Evolutionary conservation across 495 filamentous ascomycete genomes (phyloP).

Genomic region (Hyaloscypha finlandica): DNA sequence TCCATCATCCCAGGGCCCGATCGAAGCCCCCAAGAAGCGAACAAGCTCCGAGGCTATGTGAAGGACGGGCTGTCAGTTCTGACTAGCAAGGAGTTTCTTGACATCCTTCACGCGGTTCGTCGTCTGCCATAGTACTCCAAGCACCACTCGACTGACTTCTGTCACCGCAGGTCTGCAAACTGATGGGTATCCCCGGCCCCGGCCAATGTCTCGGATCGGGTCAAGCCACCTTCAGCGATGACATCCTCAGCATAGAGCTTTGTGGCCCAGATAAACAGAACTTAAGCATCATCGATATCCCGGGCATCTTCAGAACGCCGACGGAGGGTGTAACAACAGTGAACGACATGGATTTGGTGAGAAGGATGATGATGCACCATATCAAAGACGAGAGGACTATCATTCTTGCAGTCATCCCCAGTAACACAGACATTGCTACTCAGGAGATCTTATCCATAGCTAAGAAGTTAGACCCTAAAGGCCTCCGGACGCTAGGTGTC

Average conservation of each 20-base stretch:
- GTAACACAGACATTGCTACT: conserved; percentile 59
- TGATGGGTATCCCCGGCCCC: conserved; percentile 24
- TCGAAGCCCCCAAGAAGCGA: conserved; percentile 47
- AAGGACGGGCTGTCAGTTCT: conserved; percentile 25
- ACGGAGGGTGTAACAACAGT: conserved; percentile 10
- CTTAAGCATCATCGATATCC: conserved; percentile 56
- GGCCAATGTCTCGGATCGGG: conserved; percentile 5
- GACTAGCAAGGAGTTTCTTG: conserved; percentile 7
- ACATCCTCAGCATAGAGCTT: conserved; percentile 53
- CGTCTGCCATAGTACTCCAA: conserved; percentile 8
- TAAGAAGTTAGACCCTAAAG: conserved; percentile 46
- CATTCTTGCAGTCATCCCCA: conserved; percentile 49
- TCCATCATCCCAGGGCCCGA: conserved; percentile 30
- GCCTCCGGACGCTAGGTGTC: conserved; percentile 57
- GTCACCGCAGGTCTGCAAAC: conserved; percentile 36
- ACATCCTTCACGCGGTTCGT: conserved; percentile 10
- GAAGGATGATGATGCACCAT: conserved; percentile 8
- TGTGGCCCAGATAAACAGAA: conserved; percentile 47
- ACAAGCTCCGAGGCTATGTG: neutral
- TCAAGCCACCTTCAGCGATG: conserved; percentile 43
- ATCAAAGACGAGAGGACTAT: conserved; percentile 3
- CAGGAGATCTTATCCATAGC: conserved; percentile 60
- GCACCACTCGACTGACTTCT: conserved; percentile 15
- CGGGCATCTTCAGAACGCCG: conserved; percentile 52
- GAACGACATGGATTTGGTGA: conserved; percentile 4